Base-by-base conservation (phyloP, 1,284 basidiomycete genomes). In the Rhodotorula mucilaginosa region DNA sequence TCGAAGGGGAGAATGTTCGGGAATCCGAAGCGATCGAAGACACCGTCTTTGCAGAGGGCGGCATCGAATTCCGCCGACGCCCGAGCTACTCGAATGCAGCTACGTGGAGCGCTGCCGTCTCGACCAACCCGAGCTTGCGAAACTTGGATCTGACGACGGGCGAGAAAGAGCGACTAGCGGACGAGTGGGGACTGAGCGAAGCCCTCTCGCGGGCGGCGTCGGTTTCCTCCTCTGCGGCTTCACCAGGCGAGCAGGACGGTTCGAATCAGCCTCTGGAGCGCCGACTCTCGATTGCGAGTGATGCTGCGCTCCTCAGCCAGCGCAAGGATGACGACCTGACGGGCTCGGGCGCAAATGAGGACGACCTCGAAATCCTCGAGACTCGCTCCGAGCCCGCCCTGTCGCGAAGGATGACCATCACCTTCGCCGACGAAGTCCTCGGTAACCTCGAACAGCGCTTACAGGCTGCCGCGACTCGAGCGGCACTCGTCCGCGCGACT, bases 371-470 rank as follows among this genome's bases (percentile, higher is more conserved):
- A 46, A 34, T 68, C 18, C 63, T 70, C 34, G 74, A 75, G 63
- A 73, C 74, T 8, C 58, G 61, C 19, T 75, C 74, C 5, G 60
- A 63, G 67, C 71, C 74, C 8, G 74, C 68, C 34, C 54, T 75
- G 23, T 60, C 61, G 48, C 58, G 58, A 2, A 31, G 51, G 2
- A 54, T 60, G 3, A 21, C 51, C 2, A 5, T 61, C 8, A 68
- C 66, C 13, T 71, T 71, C 56, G 63, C 64, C 48, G 69, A 68
- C 7, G 58, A 49, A 5, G 59, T 74, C 29, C 58, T 70, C 52
- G 48, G n/a, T n/a, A 49, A 60, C 19, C 29, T 69, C 61, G 64
- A 65, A 56, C 48, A 31, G 5, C 47, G 64, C 4, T 21, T 68
- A 2, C n/a, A 48, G 26, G 23, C 57, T 7, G n/a, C 54, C 6